Evolutionary conservation across 1,284 basidiomycete species (phyloP).

Genomic region (Paramarasmius palmivorus): DNA sequence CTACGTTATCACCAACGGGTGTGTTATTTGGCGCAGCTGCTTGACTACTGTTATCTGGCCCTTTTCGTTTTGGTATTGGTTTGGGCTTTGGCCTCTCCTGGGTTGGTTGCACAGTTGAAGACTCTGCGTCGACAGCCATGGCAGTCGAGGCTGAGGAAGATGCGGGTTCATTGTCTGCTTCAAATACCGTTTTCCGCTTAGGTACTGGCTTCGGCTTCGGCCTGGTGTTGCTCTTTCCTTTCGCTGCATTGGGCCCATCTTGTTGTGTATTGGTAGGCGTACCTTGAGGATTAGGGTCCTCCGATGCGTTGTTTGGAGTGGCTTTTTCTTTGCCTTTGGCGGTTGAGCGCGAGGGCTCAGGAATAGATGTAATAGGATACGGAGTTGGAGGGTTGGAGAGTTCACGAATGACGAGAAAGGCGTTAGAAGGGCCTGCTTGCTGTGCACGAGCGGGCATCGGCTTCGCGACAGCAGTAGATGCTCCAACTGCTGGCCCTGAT

Average conservation of each 20-base stretch:
- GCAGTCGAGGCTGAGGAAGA: neutral
- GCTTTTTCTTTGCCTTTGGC: conserved; percentile 1
- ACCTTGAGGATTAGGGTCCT: neutral
- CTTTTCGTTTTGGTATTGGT: neutral
- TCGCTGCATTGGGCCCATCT: neutral
- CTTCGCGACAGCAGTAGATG: neutral
- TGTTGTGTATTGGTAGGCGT: conserved; percentile 3
- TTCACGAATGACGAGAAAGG: too few relatives aligned
- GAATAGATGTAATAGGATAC: too few relatives aligned
- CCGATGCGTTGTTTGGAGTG: too few relatives aligned
- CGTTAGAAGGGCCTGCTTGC: too few relatives aligned
- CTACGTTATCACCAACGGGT: too few relatives aligned
- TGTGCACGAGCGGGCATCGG: too few relatives aligned
- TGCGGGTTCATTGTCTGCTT: neutral
- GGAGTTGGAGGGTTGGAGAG: too few relatives aligned
- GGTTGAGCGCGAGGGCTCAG: neutral
- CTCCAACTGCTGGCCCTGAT: too few relatives aligned
- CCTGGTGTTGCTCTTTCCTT: conserved; percentile 16
- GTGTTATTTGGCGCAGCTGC: too few relatives aligned
- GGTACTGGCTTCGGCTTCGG: neutral
- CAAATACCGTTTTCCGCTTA: too few relatives aligned
- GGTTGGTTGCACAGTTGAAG: neutral
- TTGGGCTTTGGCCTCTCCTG: neutral
- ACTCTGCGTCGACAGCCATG: neutral
- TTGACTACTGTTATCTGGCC: too few relatives aligned